Evolutionary conservation across 1,284 basidiomycete genomes (phyloP).

Genomic region (Tremellales sp.): DNA sequence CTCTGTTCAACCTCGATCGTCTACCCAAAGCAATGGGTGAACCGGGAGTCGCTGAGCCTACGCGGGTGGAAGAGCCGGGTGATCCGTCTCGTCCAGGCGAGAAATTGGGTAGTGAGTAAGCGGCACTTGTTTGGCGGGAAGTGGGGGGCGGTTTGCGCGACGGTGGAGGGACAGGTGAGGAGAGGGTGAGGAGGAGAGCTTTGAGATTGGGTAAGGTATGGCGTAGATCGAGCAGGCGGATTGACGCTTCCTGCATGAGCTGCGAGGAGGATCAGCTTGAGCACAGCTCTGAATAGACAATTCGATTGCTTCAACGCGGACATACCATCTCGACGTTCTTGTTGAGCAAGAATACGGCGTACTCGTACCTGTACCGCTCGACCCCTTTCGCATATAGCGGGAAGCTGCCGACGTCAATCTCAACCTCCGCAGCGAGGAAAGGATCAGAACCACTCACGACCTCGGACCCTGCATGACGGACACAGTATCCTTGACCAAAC

Average conservation of each 20-base stretch:
- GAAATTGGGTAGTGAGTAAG: neutral
- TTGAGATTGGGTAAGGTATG: constrained; percentile 96
- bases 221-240: constrained; percentile 84
- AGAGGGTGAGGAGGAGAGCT: constrained; percentile 79
- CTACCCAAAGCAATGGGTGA: too few relatives aligned
- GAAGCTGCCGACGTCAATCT: constrained; percentile 72
- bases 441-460: constrained; percentile 57
- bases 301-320: constrained; percentile 3
- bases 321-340: constrained; percentile 92
- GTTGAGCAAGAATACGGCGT: constrained; percentile 93
- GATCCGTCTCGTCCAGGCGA: neutral
- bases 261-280: constrained; percentile 48
- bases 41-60: too few relatives aligned
- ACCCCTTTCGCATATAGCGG: constrained; percentile 91
- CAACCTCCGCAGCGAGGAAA: constrained; percentile 4
- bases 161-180: constrained; percentile 28
- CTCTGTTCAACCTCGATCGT: too few relatives aligned
- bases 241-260: constrained; percentile 84
- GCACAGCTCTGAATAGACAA: constrained; percentile 1
- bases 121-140: neutral
- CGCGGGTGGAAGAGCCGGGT: too few relatives aligned
- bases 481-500: constrained; percentile 82
- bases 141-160: neutral
- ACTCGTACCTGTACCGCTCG: constrained; percentile 95
- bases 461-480: constrained; percentile 89